Evolutionary conservation across 192 early-diverging fungal genomes (phyloP), one percentile per base, ranked within the genome.

Genomic region (Cetraspora pellucida): DNA sequence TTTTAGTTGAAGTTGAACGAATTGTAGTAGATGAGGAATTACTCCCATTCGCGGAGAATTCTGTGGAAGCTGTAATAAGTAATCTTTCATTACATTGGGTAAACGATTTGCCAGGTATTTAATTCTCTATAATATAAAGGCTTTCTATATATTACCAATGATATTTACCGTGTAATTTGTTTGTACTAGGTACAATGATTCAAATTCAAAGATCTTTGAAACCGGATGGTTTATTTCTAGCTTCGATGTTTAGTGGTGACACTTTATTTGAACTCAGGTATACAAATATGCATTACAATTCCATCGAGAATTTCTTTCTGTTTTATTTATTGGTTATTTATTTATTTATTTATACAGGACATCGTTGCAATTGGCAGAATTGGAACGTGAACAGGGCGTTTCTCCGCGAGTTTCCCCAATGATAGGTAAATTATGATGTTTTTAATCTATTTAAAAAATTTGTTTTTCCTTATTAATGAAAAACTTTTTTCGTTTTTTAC

Each of bases 151-250:
- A 2, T 49, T 49, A 49, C 13, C 13, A 49, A 10, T 49, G 13
- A 10, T 49, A 49, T 49, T 49, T 13, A 13, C 19, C 13, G 11
- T 54, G 19, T 54, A 19, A 54, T 54, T 54, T 19, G 13, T 54
- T 19, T 54, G 13, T 17, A 9, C 45, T 4, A 80, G 81, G 91
- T 0, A 86, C 95, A 57, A 82, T 98, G 80, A 95, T 95, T 25
- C 95, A 97, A 80, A 87, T 94, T 44, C 89, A 89, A 47, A 85
- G 89, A 49, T 86, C 91, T 1, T 82, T 98, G 61, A 95, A 96
- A 74, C 94, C 96, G 0, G 97, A 98, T 80, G 92, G 95, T 52
- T 89, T 94, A 69, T 98, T 98, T 80, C 88, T 98, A 63, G 96
- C 91, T 11, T 93, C 95, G 8, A 92, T 98, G 90, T 89, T 96